Evolutionary conservation across 2,329 filamentous ascomycete genomes (phyloP).

Genomic region (Aurifilum marmelostoma): DNA sequence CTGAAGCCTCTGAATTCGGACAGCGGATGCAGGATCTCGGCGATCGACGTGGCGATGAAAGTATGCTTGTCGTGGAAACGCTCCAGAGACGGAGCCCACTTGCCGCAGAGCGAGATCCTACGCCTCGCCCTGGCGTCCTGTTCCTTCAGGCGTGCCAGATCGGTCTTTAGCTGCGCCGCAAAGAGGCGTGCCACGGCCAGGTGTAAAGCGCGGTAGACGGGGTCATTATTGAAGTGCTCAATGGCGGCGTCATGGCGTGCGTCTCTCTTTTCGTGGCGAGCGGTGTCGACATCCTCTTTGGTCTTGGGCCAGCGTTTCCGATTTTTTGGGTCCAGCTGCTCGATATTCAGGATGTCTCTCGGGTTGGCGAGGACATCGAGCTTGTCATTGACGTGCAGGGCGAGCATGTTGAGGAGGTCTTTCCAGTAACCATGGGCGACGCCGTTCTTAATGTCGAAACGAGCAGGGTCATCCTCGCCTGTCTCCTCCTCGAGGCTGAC

Average conservation of each 20-base stretch:
- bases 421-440: constrained; percentile 66
- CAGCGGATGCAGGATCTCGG: constrained; percentile 55
- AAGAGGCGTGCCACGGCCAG: constrained; percentile 59
- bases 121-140: constrained; percentile 45
- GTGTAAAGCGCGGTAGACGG: constrained; percentile 56
- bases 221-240: constrained; percentile 44
- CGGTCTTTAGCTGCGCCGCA: constrained; percentile 55
- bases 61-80: constrained; percentile 63
- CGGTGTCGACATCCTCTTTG: constrained; percentile 33
- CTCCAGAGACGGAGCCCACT: constrained; percentile 61
- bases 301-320: constrained; percentile 30
- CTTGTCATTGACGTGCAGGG: constrained; percentile 52
- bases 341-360: constrained; percentile 44
- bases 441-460: constrained; percentile 49
- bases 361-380: constrained; percentile 48
- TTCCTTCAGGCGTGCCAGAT: constrained; percentile 47
- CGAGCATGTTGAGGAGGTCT: constrained; percentile 61
- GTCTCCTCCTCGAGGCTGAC: constrained; percentile 39
- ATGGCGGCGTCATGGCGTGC: constrained; percentile 47
- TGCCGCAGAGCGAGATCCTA: constrained; percentile 58
- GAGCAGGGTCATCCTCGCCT: constrained; percentile 41
- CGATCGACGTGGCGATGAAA: constrained; percentile 58
- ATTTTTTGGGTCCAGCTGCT: constrained; percentile 32
- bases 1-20: constrained; percentile 37
- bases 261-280: constrained; percentile 39